These are phyloP conservation scores for Jatropha curcas DNA, from an alignment of 345 rosid genomes.

Conservation along the genomic window DNA sequence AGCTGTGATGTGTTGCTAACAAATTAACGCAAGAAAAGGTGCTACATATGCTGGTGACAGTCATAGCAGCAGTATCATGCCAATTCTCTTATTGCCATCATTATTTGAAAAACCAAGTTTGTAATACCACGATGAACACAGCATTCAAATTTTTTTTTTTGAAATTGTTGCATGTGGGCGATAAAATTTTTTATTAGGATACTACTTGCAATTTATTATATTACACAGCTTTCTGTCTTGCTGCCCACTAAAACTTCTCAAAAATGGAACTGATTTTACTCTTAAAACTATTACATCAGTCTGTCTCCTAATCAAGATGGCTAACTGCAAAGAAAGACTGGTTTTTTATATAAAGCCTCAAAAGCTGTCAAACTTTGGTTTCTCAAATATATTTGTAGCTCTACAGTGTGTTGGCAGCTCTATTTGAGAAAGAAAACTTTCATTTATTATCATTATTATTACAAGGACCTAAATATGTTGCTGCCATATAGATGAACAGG, in stretches of 20 bases:
- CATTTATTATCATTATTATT: neutral
- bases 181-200: neutral
- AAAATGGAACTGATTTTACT: no score
- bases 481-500: neutral
- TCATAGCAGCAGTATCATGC: no score
- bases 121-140: neutral
- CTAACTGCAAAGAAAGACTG: neutral
- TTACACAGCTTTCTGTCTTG: neutral
- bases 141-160: no score
- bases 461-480: neutral
- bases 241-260: neutral
- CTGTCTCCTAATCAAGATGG: neutral
- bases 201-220: neutral
- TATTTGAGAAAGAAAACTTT: neutral
- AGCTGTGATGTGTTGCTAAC: no score
- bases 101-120: neutral
- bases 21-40: no score
- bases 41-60: no score
- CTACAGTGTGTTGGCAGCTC: neutral
- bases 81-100: neutral
- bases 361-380: neutral
- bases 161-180: neutral
- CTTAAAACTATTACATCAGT: neutral
- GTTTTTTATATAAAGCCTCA: neutral
- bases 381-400: neutral